Evolutionary conservation across 768 basidiomycete species (phyloP).

Genomic region (Amyloporia xantha): DNA sequence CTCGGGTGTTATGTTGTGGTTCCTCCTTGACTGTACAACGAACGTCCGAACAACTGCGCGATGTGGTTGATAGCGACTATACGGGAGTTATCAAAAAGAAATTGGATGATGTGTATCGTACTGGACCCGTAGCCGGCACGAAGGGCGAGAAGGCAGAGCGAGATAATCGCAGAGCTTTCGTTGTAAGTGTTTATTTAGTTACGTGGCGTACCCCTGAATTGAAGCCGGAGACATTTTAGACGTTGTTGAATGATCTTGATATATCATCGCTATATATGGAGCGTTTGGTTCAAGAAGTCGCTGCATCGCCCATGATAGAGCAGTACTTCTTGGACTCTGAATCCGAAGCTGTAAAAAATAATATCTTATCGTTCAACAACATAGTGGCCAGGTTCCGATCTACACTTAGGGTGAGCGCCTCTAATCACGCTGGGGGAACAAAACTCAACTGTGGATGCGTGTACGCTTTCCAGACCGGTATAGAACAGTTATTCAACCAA

Average conservation of each 20-base stretch:
- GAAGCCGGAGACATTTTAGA: constrained; percentile 36
- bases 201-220: background rate
- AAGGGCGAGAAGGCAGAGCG: constrained; percentile 69
- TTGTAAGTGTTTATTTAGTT: constrained; percentile 46
- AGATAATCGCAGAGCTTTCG: constrained; percentile 74
- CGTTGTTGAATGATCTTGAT: constrained; percentile 91
- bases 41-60: constrained; percentile 57
- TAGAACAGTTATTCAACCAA: constrained; percentile 96
- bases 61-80: constrained; percentile 80
- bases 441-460: too few species aligned
- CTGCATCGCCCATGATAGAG: constrained; percentile 42
- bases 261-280: constrained; percentile 86
- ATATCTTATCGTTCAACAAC: constrained; percentile 44
- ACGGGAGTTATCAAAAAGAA: constrained; percentile 74
- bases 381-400: constrained; percentile 61
- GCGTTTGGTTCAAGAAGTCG: constrained; percentile 63
- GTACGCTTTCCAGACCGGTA: constrained; percentile 63
- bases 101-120: constrained; percentile 83
- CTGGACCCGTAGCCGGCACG: constrained; percentile 32
- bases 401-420: constrained; percentile 55
- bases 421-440: too few species aligned
- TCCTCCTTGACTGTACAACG: constrained; percentile 51
- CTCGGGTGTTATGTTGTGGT: constrained; percentile 73
- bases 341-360: constrained; percentile 39
- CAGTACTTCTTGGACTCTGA: constrained; percentile 67